phyloP scores from a whole-genome alignment of 306 rosid genomes.

The Casuarina cunninghamiana region DNA sequence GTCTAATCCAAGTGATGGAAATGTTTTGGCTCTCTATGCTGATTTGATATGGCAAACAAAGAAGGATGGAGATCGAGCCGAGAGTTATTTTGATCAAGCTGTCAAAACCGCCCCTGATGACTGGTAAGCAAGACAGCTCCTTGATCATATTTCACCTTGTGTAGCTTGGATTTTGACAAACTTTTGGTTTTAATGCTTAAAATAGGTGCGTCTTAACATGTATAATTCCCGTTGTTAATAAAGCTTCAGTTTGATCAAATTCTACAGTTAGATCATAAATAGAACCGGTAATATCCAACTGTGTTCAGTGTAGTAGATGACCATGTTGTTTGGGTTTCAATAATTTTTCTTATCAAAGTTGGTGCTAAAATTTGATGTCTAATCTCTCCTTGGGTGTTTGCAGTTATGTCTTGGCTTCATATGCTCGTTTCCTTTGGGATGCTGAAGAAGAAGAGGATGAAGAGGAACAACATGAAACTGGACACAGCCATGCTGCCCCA shows the following conservation, averaged over 20 bases:
- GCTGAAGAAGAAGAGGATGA: conserved; percentile 50
- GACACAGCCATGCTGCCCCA: conserved; percentile 27
- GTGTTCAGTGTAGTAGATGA: background rate
- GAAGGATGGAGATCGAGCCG: conserved; percentile 65
- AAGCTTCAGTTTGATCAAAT: background rate
- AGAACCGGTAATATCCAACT: background rate
- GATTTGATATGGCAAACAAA: conserved; percentile 66
- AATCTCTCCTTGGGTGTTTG: conserved; percentile 8
- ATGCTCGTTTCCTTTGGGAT: conserved; percentile 87
- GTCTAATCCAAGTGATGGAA: conserved; percentile 62
- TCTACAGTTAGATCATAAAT: background rate
- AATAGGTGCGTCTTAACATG: background rate
- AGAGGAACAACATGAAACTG: conserved; percentile 25
- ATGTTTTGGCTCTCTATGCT: conserved; percentile 54
- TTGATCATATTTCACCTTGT: background rate
- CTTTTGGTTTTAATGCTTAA: background rate
- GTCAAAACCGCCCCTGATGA: conserved; percentile 61
- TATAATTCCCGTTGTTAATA: background rate
- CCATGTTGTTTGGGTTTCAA: background rate
- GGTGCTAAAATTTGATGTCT: conserved; percentile 26
- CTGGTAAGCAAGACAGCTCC: conserved; percentile 38
- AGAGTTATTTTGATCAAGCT: conserved; percentile 71
- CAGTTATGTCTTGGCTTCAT: conserved; percentile 76
- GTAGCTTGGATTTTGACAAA: background rate
- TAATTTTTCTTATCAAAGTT: background rate